Base-by-base conservation (phyloP, 2,329 filamentous ascomycete species). In the Fusarium algeriense region DNA sequence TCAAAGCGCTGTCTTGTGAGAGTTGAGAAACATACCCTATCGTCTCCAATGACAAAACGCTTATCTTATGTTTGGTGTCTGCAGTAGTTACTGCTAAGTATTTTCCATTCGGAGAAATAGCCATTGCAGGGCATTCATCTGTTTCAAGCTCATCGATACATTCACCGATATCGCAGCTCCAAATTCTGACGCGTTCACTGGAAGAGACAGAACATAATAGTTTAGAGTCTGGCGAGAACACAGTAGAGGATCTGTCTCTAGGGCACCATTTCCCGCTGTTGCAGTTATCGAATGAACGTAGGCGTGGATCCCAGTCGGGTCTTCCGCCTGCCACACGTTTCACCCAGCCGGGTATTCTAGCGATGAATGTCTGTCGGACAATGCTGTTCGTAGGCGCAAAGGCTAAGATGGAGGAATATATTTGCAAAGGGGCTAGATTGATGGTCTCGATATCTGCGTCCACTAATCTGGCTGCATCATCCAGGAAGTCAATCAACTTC, bases 191-290 rank as follows among this genome's bases (percentile, higher is more conserved):
- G 8, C 30, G 19, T 5, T n/a, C 17, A 2, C 5, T 0, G 0
- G 0, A 0, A 12, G 20, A 54, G 5, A 34, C 15, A 8, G 17
- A 54, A 8, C 2, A 19, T 0, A 55, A 15, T 6, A 5, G 5
- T 7, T 15, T 14, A 3, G 56, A 59, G 13, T 19, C 37, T 1
- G 26, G 35, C 1, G 35, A 54, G 7, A 41, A 59, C 10, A n/a
- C 8, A 9, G 28, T 23, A 12, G 32, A 30, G 14, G 7, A 10
- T 1, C 5, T 14, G 4, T 9, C 19, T 28, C 12, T 3, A 7
- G 2, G 9, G 1, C 7, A 10, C n/a, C 30, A 9, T 10, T 0
- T 0, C 14, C 0, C 26, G 1, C 2, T 1, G 15, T 0, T 0
- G 2, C 14, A 7, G 11, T 15, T 28, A 6, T 30, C 34, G 6